Evolutionary conservation across 1,139 yeast genomes (phyloP), one percentile per base, ranked within the genome.

Genomic region (Blastobotrys petasosporus): DNA sequence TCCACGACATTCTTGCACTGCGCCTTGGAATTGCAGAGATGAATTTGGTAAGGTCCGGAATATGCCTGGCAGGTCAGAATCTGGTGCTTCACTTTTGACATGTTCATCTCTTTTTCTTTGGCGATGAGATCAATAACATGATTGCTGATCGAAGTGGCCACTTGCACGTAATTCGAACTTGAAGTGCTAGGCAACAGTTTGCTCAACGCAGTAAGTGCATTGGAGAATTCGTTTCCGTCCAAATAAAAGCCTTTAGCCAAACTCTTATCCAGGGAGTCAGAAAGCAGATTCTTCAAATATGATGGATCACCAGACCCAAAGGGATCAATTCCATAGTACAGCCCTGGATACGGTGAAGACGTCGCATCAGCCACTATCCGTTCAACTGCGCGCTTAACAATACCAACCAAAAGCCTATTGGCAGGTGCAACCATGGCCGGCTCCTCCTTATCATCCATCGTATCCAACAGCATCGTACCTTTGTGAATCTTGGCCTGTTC

Each of bases 141-240:
- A 32, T 51, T 51, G 46, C 54, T 56, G 32, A 60, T 42, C 3
- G 57, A 50, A 16, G 41, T 42, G 2, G 60, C 51, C 16, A 51
- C 52, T 31, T 52, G 53, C 13, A 44, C 39, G 35, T 52, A 52
- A 15, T 53, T 47, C n/a, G 50, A 30, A 35, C 51, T 51, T 9
- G n/a, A 23, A 9, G 11, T 17, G 1, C 44, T 46, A 0, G 58
- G 49, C 15, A 56, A 44, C 20, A 58, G 45, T 41, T 51, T 55
- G 15, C 47, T 50, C 31, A 60, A 46, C 4, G 57, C 54, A 20
- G 44, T 45, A 4, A 54, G 33, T 8, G 63, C 62, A 29, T 46
- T 54, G 11, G 59, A 52, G 37, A 50, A 57, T 37, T 57, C 58
- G 34, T 54, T 56, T 11, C 59, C 62, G 39, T 54, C 56, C 34